phyloP scores from a whole-genome alignment of 345 rosid genomes.

The Salix brachista region DNA sequence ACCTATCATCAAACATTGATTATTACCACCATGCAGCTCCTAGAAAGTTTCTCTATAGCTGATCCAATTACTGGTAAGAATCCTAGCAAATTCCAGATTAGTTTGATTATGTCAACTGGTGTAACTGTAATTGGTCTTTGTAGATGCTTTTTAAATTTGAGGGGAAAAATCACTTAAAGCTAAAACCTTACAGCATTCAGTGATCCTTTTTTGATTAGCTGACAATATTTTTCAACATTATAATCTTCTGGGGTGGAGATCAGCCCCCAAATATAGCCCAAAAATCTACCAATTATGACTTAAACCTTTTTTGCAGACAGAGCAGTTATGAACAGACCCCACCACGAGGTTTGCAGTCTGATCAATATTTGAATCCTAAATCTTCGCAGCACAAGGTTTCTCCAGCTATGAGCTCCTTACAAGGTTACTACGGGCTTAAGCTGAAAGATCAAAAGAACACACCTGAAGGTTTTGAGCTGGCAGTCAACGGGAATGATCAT shows the following conservation, averaged over 20 bases:
- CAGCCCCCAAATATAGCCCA: neutral
- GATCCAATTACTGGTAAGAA: neutral
- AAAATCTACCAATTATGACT: neutral
- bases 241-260: neutral
- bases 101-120: neutral
- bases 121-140: neutral
- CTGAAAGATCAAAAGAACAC: neutral
- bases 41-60: neutral
- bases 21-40: neutral
- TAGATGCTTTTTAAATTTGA: neutral
- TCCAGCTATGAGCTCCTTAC: constrained; percentile 28
- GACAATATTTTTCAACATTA: neutral
- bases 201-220: neutral
- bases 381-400: constrained; percentile 20
- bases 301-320: constrained; percentile 47
- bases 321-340: constrained; percentile 27
- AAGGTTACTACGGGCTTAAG: constrained; percentile 25
- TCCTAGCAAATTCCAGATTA: neutral
- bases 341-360: constrained; percentile 20
- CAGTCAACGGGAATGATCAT: constrained; percentile 15
- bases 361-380: constrained; percentile 23
- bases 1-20: neutral
- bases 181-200: neutral
- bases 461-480: constrained; percentile 11
- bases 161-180: neutral